Conservation (phyloP, 2,329 filamentous ascomycete species). For the Fusarium subglutinans region DNA sequence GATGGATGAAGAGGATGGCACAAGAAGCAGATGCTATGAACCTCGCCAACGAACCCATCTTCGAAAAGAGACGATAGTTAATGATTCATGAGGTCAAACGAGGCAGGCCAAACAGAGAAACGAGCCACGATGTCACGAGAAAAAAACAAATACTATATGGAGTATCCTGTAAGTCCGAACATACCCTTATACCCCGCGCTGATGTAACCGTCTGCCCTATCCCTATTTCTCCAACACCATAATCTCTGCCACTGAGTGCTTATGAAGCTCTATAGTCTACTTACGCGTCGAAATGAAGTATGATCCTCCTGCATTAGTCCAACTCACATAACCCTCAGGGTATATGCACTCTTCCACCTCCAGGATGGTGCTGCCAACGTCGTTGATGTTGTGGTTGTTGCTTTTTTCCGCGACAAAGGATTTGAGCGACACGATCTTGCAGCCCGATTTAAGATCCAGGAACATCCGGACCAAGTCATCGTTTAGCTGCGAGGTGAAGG, state of each 20-base stretch:
- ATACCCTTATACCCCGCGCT: slow-evolving; percentile 35
- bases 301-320: slow-evolving; percentile 83
- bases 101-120: slow-evolving; percentile 4
- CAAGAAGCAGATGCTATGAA: slow-evolving; percentile 92
- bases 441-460: slow-evolving; percentile 89
- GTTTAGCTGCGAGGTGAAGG: slow-evolving; percentile 89
- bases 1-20: slow-evolving; percentile 91
- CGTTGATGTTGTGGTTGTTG: slow-evolving; percentile 77
- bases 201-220: slow-evolving; percentile 21
- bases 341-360: slow-evolving; percentile 73
- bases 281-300: slow-evolving; percentile 92
- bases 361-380: slow-evolving; percentile 84
- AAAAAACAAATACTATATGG: slow-evolving; percentile 44
- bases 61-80: slow-evolving; percentile 43
- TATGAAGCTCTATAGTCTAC: slow-evolving; percentile 47
- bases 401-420: slow-evolving; percentile 87
- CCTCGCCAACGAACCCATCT: slow-evolving; percentile 62
- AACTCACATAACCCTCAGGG: slow-evolving; percentile 83
- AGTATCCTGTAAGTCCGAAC: slow-evolving; percentile 46
- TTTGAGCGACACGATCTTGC: slow-evolving; percentile 89
- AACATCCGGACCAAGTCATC: slow-evolving; percentile 88
- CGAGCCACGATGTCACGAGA: slow-evolving; percentile 23
- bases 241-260: slow-evolving; percentile 40
- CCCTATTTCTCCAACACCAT: slow-evolving; percentile 32
- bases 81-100: not conserved